Evolutionary conservation across 2,329 filamentous ascomycete species (phyloP).

Genomic region (Aspergillus melleus): DNA sequence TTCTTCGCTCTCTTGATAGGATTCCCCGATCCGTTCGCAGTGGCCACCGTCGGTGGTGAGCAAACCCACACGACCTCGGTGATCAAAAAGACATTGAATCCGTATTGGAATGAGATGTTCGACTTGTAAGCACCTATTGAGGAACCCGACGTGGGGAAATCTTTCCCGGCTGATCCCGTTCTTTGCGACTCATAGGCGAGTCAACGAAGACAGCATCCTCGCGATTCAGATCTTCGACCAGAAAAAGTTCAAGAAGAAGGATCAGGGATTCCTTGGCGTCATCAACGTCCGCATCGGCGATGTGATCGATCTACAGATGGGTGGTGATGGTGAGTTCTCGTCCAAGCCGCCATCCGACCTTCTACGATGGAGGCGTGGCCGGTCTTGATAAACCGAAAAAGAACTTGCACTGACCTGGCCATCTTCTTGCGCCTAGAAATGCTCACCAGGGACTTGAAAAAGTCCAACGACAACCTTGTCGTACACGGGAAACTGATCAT

Average conservation of each 20-base stretch:
- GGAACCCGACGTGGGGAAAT: neutral
- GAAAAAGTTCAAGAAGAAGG: slow-evolving; percentile 99
- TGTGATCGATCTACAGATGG: slow-evolving; percentile 84
- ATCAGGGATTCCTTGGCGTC: slow-evolving; percentile 95
- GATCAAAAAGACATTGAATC: slow-evolving; percentile 95
- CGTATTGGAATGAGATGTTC: slow-evolving; percentile 99
- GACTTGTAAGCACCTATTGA: slow-evolving; percentile 70
- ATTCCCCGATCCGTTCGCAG: slow-evolving; percentile 96
- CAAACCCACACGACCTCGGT: slow-evolving; percentile 98
- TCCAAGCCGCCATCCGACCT: too few relatives aligned
- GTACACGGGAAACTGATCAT: slow-evolving; percentile 98
- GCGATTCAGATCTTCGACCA: slow-evolving; percentile 99
- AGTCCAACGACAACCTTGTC: slow-evolving; percentile 95
- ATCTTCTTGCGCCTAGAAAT: slow-evolving; percentile 63
- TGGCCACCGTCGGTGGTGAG: slow-evolving; percentile 94
- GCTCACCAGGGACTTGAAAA: slow-evolving; percentile 95
- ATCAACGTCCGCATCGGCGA: slow-evolving; percentile 96
- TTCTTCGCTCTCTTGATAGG: slow-evolving; percentile 54
- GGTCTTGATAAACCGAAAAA: too few relatives aligned
- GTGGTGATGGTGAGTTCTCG: slow-evolving; percentile 75
- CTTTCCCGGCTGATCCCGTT: slow-evolving; percentile 17
- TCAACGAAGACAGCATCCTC: slow-evolving; percentile 92
- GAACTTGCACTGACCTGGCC: slow-evolving; percentile 6
- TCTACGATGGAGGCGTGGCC: too few relatives aligned
- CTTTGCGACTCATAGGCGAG: slow-evolving; percentile 59